A percentile compares a stretch with the other conserved stretches of the same genome.
Evolutionary conservation across 495 filamentous ascomycete species (phyloP).

Genomic region (Durotheca rogersii): DNA sequence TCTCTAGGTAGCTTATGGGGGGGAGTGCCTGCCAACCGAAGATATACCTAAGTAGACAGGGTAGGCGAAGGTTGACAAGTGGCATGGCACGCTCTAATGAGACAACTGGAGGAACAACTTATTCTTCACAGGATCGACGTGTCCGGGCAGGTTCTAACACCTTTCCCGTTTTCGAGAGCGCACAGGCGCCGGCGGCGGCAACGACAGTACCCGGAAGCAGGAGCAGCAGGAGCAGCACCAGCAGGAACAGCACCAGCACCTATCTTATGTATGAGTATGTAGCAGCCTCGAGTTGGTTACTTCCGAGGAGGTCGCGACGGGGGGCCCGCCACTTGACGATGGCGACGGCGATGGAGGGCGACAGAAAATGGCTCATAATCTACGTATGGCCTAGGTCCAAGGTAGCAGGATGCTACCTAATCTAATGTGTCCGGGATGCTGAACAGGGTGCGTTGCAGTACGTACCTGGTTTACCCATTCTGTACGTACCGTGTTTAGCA

Average conservation of each 20-base stretch:
- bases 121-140: conserved; percentile 29
- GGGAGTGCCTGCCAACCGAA: too few relatives aligned
- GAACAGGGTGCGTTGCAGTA: not conserved
- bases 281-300: conserved; percentile 9
- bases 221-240: too few relatives aligned
- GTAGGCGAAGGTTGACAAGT: too few relatives aligned
- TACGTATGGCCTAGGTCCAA: too few relatives aligned
- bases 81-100: conserved; percentile 31
- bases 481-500: conserved; percentile 30
- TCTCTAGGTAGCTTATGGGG: too few relatives aligned
- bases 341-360: not conserved
- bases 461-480: conserved; percentile 29
- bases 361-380: conserved; percentile 34
- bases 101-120: conserved; percentile 11
- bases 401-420: too few relatives aligned
- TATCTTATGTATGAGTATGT: too few relatives aligned
- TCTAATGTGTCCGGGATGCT: conserved; percentile 18
- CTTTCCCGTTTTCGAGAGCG: conserved; percentile 22
- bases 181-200: too few relatives aligned
- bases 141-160: conserved; percentile 22
- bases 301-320: not conserved
- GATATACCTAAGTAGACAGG: too few relatives aligned
- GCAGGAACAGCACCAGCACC: too few relatives aligned
- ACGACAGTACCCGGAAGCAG: too few relatives aligned
- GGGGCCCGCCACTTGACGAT: not conserved